Evolutionary conservation across 2,329 filamentous ascomycete genomes (phyloP).

Genomic region (Cladosporium sp.): DNA sequence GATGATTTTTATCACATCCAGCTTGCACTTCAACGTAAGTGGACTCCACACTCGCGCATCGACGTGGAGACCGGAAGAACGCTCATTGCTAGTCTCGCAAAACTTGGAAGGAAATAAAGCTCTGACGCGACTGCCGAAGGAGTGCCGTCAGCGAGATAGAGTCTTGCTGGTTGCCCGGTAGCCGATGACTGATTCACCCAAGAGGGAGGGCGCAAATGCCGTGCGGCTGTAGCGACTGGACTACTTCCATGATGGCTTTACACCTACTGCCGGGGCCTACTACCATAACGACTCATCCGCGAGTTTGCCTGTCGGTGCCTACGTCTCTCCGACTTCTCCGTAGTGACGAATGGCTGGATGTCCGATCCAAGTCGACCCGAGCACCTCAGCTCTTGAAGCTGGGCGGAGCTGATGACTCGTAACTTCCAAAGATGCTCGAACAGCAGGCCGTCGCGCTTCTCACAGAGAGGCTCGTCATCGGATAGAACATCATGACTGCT

Average conservation of each 20-base stretch:
- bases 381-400: constrained; percentile 18
- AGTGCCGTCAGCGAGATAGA: too few species aligned
- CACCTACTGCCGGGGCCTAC: neutral
- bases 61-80: neutral
- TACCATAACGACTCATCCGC: neutral
- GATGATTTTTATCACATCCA: neutral
- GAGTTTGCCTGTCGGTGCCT: neutral
- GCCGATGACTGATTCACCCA: too few species aligned
- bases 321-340: neutral
- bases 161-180: too few species aligned
- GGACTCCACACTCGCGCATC: neutral
- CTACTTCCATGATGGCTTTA: neutral
- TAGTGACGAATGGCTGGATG: neutral
- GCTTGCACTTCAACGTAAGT: neutral
- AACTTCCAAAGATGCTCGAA: constrained; percentile 18
- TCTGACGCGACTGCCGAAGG: too few species aligned
- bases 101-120: too few species aligned
- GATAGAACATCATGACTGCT: neutral
- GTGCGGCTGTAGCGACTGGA: too few species aligned
- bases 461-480: neutral
- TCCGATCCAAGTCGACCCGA: constrained; percentile 13
- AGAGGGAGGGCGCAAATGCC: too few species aligned
- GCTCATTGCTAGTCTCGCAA: neutral
- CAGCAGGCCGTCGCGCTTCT: constrained; percentile 6
- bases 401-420: constrained; percentile 13